phyloP scores from a whole-genome alignment of 441 rosid species.

The Adansonia gregorii region DNA sequence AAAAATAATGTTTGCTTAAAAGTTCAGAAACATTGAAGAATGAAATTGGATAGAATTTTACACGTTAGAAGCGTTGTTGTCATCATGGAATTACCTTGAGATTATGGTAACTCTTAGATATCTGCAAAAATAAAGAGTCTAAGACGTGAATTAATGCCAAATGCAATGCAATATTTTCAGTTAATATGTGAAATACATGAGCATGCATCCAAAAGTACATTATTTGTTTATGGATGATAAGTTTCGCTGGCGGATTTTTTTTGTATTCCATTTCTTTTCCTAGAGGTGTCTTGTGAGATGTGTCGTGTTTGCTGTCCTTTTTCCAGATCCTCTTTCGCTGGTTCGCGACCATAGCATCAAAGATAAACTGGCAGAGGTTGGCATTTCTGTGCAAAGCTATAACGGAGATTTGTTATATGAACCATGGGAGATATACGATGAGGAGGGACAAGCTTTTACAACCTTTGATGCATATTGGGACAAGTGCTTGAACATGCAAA shows the following conservation, averaged over 20 bases:
- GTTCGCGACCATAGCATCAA: conserved; percentile 79
- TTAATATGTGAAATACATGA: not conserved
- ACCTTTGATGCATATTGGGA: conserved; percentile 73
- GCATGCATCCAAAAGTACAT: not conserved
- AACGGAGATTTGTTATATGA: conserved; percentile 85
- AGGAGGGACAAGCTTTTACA: conserved; percentile 66
- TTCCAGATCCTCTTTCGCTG: conserved; percentile 80
- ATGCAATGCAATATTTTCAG: not conserved
- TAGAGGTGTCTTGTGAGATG: conserved; percentile 3
- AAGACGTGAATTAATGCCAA: not conserved
- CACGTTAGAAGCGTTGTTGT: not conserved
- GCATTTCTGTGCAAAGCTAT: conserved; percentile 79
- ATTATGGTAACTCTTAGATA: not conserved
- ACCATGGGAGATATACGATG: conserved; percentile 86
- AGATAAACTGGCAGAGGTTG: conserved; percentile 66
- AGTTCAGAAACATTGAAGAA: not conserved
- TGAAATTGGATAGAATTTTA: not conserved
- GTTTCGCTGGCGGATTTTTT: not conserved
- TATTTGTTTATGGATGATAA: not conserved
- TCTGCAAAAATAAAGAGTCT: conserved; percentile 3
- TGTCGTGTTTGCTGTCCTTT: conserved; percentile 9
- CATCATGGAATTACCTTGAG: not conserved
- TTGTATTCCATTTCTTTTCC: not conserved
- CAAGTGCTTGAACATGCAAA: conserved; percentile 63
- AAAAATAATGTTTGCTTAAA: not conserved